Conservation (phyloP, 1,139 yeast species). For the Sugiyamaella castrensis region DNA sequence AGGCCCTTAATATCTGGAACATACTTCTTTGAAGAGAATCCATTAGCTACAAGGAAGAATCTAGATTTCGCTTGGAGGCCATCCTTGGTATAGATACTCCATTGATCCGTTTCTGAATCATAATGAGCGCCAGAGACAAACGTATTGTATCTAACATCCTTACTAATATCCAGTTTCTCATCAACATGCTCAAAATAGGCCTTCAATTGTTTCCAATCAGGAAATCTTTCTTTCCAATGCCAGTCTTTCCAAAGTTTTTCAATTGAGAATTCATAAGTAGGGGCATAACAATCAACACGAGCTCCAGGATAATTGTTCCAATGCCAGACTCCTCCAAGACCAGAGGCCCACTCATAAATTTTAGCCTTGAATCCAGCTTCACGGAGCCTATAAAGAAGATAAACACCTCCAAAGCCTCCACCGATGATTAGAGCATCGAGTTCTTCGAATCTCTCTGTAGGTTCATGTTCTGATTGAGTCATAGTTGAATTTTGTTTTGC, state of each 20-base stretch:
- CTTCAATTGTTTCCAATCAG: slow-evolving; percentile 50
- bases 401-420: slow-evolving; percentile 50
- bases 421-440: slow-evolving; percentile 44
- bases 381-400: slow-evolving; percentile 38
- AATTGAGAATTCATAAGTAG: slow-evolving; percentile 49
- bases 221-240: slow-evolving; percentile 43
- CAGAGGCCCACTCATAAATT: slow-evolving; percentile 46
- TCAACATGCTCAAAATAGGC: slow-evolving; percentile 46
- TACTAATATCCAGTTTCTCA: slow-evolving; percentile 38
- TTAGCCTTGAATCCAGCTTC: slow-evolving; percentile 38
- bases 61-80: slow-evolving; percentile 41
- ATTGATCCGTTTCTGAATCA: slow-evolving; percentile 38
- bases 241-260: slow-evolving; percentile 46
- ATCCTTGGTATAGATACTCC: slow-evolving; percentile 41
- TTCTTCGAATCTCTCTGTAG: no score
- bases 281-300: slow-evolving; percentile 51
- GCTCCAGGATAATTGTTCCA: slow-evolving; percentile 52
- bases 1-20: slow-evolving; percentile 28
- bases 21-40: slow-evolving; percentile 33
- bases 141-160: slow-evolving; percentile 38
- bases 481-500: no score
- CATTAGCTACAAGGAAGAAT: slow-evolving; percentile 38
- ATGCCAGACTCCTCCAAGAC: slow-evolving; percentile 56
- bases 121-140: slow-evolving; percentile 37
- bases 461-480: no score